Evolutionary conservation across 306 rosid genomes (phyloP).

Genomic region (Oxytropis ochrocephala): DNA sequence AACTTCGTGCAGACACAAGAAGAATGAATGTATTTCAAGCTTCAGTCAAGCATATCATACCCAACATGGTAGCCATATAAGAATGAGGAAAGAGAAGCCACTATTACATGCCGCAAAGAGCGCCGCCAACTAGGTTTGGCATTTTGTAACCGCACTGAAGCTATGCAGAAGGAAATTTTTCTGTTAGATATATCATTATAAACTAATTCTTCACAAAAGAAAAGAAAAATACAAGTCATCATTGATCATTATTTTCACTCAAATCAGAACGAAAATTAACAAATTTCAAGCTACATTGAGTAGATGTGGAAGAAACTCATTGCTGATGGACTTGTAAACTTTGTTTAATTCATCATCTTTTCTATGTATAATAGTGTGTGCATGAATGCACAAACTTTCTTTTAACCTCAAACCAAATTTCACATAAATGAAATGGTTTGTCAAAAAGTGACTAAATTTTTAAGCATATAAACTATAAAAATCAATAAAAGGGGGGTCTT

Average conservation of each 20-base stretch:
- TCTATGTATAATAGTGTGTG: not conserved
- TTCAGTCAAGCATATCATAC: slow-evolving; percentile 31
- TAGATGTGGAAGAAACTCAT: not conserved
- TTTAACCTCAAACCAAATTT: not conserved
- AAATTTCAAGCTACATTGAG: not conserved
- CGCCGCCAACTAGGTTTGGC: slow-evolving; percentile 62
- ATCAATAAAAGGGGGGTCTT: not conserved
- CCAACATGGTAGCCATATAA: slow-evolving; percentile 84
- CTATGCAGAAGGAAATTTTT: slow-evolving; percentile 20
- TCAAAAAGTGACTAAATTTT: not conserved
- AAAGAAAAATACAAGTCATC: too few species aligned
- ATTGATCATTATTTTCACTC: not conserved
- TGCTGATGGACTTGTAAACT: slow-evolving; percentile 6
- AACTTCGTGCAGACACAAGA: not conserved
- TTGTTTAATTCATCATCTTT: not conserved
- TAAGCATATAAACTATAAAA: not conserved
- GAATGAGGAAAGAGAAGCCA: slow-evolving; percentile 68
- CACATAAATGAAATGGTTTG: not conserved
- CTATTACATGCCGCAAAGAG: slow-evolving; percentile 58
- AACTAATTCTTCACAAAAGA: not conserved
- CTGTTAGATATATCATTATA: slow-evolving; percentile 21
- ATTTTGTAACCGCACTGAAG: slow-evolving; percentile 32
- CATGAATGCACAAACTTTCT: not conserved
- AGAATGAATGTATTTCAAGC: slow-evolving; percentile 17
- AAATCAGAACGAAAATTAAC: not conserved